These are phyloP conservation scores for Pseudozyma tsukubaensis DNA, from an alignment of 1,284 basidiomycete genomes.

Conservation along the genomic window DNA sequence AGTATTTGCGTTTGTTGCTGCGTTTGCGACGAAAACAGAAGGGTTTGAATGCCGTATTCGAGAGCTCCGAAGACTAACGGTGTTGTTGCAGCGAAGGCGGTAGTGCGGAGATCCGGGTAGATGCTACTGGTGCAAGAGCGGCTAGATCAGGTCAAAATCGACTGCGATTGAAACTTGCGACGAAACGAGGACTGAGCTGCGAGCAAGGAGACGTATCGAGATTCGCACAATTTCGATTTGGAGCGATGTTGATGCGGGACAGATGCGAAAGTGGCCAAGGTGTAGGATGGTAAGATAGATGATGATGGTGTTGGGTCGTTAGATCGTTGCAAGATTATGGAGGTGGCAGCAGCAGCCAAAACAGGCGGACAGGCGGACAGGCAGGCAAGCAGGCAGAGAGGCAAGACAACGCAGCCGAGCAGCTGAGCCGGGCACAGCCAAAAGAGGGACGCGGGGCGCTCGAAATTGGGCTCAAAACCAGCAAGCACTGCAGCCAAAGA, in stretches of 20 bases:
- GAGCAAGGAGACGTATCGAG: background rate
- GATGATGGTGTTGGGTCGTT: background rate
- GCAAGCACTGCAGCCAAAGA: background rate
- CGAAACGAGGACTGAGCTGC: background rate
- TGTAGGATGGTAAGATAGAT: constrained; percentile 1
- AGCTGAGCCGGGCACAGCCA: background rate
- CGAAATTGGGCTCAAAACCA: too few species aligned
- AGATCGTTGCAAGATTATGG: constrained; percentile 3
- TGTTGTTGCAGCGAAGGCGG: background rate
- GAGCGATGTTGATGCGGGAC: background rate
- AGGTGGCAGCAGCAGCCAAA: constrained; percentile 1
- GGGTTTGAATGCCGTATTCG: background rate
- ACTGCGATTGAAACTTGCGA: background rate
- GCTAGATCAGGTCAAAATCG: background rate
- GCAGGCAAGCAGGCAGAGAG: constrained; percentile 3
- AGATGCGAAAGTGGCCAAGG: too few species aligned
- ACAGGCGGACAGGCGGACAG: constrained; percentile 4
- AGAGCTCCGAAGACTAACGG: too few species aligned
- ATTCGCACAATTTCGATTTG: background rate
- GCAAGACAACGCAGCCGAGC: constrained; percentile 1
- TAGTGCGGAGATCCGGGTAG: constrained; percentile 1
- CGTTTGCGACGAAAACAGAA: too few species aligned
- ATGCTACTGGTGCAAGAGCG: constrained; percentile 3
- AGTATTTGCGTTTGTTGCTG: too few species aligned
- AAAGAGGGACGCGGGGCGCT: background rate